A percentile compares a stretch with the other conserved stretches of the same genome.
Conservation (phyloP, 306 rosid species). For the Castanea crenata region DNA sequence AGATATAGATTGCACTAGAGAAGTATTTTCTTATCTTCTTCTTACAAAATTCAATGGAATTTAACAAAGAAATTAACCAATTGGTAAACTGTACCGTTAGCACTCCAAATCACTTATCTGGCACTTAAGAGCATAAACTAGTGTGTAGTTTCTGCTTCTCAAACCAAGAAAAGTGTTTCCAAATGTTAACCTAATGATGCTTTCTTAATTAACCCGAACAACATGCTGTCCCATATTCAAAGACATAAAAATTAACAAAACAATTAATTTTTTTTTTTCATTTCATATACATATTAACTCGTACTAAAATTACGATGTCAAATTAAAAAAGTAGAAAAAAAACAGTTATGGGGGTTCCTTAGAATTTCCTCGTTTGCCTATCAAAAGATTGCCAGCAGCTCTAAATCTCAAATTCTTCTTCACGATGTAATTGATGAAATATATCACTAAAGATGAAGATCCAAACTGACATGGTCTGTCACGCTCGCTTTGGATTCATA, state of each 20-base stretch:
- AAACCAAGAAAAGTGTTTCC: not conserved
- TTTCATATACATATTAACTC: not conserved
- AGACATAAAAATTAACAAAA: not conserved
- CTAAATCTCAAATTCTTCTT: slow-evolving; percentile 13
- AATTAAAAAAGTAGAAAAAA: not conserved
- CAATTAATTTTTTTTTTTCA: not conserved
- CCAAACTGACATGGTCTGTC: slow-evolving; percentile 81
- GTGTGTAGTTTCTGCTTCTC: not conserved
- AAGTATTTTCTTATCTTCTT: not conserved
- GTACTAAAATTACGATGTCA: not conserved
- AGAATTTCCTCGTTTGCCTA: not conserved
- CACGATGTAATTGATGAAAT: not conserved
- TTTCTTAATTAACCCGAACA: not conserved
- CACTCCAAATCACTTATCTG: not conserved
- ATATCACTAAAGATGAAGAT: slow-evolving; percentile 71
- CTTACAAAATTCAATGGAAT: not conserved
- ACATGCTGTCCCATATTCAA: slow-evolving; percentile 5
- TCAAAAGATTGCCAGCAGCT: not conserved
- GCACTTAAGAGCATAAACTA: not conserved
- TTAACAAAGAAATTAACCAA: not conserved
- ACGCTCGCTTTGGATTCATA: slow-evolving; percentile 50
- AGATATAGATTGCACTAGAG: slow-evolving; percentile 6
- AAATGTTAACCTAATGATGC: not conserved
- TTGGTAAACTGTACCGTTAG: not conserved
- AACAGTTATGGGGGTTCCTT: not conserved